phyloP scores from a whole-genome alignment of 768 basidiomycete genomes.

The Leccinum pellstonianum region DNA sequence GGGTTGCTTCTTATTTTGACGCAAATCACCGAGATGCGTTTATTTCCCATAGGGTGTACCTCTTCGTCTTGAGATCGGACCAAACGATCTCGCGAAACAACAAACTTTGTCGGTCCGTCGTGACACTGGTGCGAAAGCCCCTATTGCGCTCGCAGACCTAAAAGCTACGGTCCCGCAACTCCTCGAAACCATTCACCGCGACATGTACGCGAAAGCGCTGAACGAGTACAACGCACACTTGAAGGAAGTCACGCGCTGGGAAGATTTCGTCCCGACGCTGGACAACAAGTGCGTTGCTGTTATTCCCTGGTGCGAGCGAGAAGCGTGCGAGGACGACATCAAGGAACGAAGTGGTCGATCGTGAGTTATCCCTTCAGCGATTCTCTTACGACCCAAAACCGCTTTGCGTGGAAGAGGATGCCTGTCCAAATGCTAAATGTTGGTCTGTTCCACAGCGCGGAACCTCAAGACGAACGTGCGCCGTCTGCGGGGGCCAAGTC shows the following conservation, averaged over 20 bases:
- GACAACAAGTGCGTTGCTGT: slow-evolving; percentile 86
- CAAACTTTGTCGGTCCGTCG: slow-evolving; percentile 86
- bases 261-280: slow-evolving; percentile 87
- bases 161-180: slow-evolving; percentile 53
- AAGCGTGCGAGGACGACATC: slow-evolving; percentile 95
- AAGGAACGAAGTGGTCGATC: slow-evolving; percentile 88
- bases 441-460: slow-evolving; percentile 49
- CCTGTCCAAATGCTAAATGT: background rate
- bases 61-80: slow-evolving; percentile 94
- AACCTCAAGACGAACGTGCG: slow-evolving; percentile 90
- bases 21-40: background rate
- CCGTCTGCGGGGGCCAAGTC: slow-evolving; percentile 98
- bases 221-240: slow-evolving; percentile 68
- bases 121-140: slow-evolving; percentile 61
- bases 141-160: slow-evolving; percentile 52
- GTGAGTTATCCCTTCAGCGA: slow-evolving; percentile 40
- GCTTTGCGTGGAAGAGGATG: background rate
- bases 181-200: slow-evolving; percentile 82
- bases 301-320: slow-evolving; percentile 95
- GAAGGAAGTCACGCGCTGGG: slow-evolving; percentile 80
- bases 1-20: background rate
- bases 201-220: slow-evolving; percentile 84
- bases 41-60: slow-evolving; percentile 77
- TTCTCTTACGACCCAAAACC: background rate
- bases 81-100: slow-evolving; percentile 80